Conservation (phyloP, 1,139 yeast genomes). For the Groenewaldozyma auringiensis region DNA sequence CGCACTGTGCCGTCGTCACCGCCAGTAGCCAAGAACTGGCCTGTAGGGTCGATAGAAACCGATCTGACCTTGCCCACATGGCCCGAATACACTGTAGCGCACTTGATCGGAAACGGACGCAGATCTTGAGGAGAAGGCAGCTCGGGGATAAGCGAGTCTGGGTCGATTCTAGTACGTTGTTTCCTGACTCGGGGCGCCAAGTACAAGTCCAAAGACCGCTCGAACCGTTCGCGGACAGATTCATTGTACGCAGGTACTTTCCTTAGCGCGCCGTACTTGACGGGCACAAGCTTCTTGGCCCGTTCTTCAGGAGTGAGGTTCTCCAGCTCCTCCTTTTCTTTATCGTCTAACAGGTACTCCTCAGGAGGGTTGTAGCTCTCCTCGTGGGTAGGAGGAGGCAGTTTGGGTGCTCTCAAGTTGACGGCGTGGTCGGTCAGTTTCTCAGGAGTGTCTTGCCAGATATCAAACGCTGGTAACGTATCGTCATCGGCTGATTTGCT, state of each 20-base stretch:
- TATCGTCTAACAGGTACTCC: conserved; percentile 75
- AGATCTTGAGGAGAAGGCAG: conserved; percentile 94
- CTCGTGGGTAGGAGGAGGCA: conserved; percentile 94
- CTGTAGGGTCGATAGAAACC: conserved; percentile 77
- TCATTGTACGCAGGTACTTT: conserved; percentile 92
- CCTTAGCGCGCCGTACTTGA: conserved; percentile 72
- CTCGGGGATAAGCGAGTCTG: conserved; percentile 92
- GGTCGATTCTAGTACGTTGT: conserved; percentile 86
- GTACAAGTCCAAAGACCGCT: conserved; percentile 86
- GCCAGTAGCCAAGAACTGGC: conserved; percentile 95
- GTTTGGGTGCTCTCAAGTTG: conserved; percentile 90
- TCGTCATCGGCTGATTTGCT: conserved; percentile 41
- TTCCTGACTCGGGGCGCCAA: conserved; percentile 95
- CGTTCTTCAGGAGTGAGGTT: conserved; percentile 69
- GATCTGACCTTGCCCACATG: conserved; percentile 79
- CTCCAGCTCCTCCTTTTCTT: conserved; percentile 70
- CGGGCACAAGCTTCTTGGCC: conserved; percentile 72
- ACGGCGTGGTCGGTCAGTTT: conserved; percentile 70
- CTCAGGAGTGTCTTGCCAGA: conserved; percentile 66
- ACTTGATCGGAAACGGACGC: conserved; percentile 94
- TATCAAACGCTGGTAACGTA: conserved; percentile 44
- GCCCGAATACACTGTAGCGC: conserved; percentile 78
- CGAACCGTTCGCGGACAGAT: conserved; percentile 81
- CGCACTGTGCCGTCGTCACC: conserved; percentile 96
- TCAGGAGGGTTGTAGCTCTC: conserved; percentile 97